phyloP scores from a whole-genome alignment of 345 rosid species.

The Theobroma cacao region DNA sequence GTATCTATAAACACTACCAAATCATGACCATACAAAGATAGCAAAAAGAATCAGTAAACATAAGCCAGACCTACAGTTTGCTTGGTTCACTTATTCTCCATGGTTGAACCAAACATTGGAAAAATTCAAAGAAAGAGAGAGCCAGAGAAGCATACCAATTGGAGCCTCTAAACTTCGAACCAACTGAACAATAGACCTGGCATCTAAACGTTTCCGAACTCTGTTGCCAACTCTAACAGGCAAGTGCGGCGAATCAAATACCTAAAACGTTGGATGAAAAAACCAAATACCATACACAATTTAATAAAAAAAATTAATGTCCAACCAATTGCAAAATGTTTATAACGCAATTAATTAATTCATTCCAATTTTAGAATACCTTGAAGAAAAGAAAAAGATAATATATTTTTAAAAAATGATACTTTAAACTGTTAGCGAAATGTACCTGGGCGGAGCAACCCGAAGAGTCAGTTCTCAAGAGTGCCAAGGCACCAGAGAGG shows the following conservation, averaged over 20 bases:
- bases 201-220: slow-evolving; percentile 75
- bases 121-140: too few species aligned
- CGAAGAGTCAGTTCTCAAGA: slow-evolving; percentile 46
- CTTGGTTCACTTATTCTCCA: too few species aligned
- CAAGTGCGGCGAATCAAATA: slow-evolving; percentile 76
- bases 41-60: too few species aligned
- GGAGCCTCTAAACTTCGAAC: slow-evolving; percentile 68
- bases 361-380: not conserved
- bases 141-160: slow-evolving; percentile 40
- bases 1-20: not conserved
- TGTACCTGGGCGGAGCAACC: slow-evolving; percentile 64
- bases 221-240: slow-evolving; percentile 65
- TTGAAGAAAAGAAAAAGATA: not conserved
- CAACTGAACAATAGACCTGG: slow-evolving; percentile 68
- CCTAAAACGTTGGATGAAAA: too few species aligned
- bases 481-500: slow-evolving; percentile 73
- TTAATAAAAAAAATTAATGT: not conserved
- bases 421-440: not conserved
- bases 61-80: too few species aligned
- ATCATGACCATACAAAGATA: not conserved
- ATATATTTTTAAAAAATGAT: too few species aligned
- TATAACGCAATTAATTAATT: not conserved
- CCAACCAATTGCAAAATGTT: not conserved
- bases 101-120: too few species aligned
- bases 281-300: not conserved